Evolutionary conservation across 2,329 filamentous ascomycete species (phyloP).

Genomic region (Sporothrix brasiliensis): DNA sequence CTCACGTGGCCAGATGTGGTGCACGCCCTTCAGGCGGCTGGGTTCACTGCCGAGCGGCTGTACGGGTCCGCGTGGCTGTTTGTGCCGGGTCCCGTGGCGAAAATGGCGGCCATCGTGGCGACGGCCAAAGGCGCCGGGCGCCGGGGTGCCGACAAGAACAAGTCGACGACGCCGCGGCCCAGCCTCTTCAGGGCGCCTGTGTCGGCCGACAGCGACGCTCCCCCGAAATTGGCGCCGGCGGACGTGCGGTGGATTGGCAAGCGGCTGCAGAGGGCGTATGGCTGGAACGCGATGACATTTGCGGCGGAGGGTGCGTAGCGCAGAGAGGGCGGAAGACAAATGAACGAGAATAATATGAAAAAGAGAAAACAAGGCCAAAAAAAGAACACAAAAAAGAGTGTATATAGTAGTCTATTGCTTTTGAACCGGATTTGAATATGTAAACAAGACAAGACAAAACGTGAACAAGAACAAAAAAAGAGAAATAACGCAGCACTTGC

Average conservation of each 20-base stretch:
- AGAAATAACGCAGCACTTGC: neutral
- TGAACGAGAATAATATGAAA: neutral
- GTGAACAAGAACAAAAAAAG: neutral
- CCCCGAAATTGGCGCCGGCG: constrained; percentile 4
- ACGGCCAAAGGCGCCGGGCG: neutral
- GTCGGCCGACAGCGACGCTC: neutral
- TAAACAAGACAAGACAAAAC: neutral
- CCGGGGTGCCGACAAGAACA: neutral
- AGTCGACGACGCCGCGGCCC: constrained; percentile 6
- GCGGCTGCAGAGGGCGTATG: constrained; percentile 26
- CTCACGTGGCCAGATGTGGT: constrained; percentile 34
- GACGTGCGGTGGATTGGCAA: constrained; percentile 21
- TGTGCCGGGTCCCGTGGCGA: constrained; percentile 35
- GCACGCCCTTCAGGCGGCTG: constrained; percentile 27
- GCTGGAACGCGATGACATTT: constrained; percentile 29
- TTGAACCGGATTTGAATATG: constrained; percentile 3
- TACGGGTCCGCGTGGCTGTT: constrained; percentile 35
- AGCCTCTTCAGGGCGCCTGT: constrained; percentile 20
- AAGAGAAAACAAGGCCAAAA: neutral
- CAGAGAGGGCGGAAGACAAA: neutral
- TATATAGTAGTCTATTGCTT: neutral
- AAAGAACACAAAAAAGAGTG: neutral
- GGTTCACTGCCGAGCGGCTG: constrained; percentile 29
- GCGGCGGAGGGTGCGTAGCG: constrained; percentile 24
- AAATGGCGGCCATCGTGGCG: constrained; percentile 14